Percentiles rank a stretch among this genome's conserved stretches.
Evolutionary conservation across 257 asterid species (phyloP).

Genomic region (Solanum acaule): DNA sequence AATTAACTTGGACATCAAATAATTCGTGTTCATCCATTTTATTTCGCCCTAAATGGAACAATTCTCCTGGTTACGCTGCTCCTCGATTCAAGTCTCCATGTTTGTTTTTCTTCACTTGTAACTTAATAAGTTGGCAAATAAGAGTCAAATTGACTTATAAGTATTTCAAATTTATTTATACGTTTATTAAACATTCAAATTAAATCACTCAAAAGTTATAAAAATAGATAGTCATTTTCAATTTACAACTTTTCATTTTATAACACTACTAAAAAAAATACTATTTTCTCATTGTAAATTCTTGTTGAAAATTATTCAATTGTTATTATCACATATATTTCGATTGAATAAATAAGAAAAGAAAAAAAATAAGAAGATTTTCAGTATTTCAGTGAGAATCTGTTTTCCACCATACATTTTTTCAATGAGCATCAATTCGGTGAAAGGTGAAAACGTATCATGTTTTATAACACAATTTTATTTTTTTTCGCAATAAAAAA

Average conservation of each 20-base stretch:
- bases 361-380: too few species aligned
- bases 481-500: too few species aligned
- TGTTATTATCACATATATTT: too few species aligned
- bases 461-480: too few species aligned
- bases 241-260: neutral
- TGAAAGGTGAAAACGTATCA: neutral
- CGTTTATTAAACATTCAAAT: neutral
- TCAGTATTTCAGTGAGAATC: too few species aligned
- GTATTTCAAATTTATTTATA: neutral
- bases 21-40: neutral
- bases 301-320: too few species aligned
- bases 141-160: neutral
- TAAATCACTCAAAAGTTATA: neutral
- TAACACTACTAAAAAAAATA: neutral
- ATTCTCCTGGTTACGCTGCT: neutral
- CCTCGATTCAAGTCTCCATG: neutral
- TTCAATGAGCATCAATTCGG: neutral
- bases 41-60: neutral
- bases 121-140: neutral
- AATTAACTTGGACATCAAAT: too few species aligned
- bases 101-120: neutral
- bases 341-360: too few species aligned
- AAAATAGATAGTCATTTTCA: neutral
- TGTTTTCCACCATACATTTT: neutral
- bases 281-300: neutral